Base-by-base conservation (phyloP, 768 basidiomycete species). In the Trametes punicea region DNA sequence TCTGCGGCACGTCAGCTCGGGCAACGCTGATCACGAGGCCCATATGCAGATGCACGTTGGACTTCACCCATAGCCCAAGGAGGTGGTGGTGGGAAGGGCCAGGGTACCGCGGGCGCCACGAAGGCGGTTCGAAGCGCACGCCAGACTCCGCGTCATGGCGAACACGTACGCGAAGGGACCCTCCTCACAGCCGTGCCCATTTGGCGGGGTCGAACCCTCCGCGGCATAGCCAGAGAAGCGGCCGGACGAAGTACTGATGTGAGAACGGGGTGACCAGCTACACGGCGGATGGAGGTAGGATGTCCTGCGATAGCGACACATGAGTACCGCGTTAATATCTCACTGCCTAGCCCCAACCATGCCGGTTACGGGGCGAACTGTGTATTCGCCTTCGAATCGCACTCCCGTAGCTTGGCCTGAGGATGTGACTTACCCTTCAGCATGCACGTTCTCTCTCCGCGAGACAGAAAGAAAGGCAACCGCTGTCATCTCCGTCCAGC, bases 261-360 rank as follows among this genome's bases (percentile, higher is more conserved):
- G 56, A 45, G 56, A 57, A 51, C n/a, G 34, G 26, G 40, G 25
- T 21, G n/a, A 44, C 27, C 25, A 31, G 21, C 34, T 16, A 44
- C 36, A 16, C 15, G 45, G 16, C 20, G 40, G 47, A 16, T 27
- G 52, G 25, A 36, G 36, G 55, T 23, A 45, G 45, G 50, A 46
- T 51, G 56, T 30, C 16, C 50, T 38, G 23, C 49, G 56, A 57
- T 57, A 57, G 44, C 36, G 44, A 49, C 49, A 56, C 49, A 57
- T 51, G 48, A 39, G 38, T 46, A 30, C 18, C 26, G 16, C n/a
- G 33, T 51, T 46, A 49, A 51, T 38, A 40, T 46, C 49, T 21
- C 39, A 25, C 44, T 34, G 20, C 18, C 13, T 44, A 18, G 38
- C 52, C 52, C 42, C 36, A 33, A 27, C 56, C 50, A 36, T 10